phyloP scores from a whole-genome alignment of 176 grass and related monocot species.

The Bonia amplexicaulis region DNA sequence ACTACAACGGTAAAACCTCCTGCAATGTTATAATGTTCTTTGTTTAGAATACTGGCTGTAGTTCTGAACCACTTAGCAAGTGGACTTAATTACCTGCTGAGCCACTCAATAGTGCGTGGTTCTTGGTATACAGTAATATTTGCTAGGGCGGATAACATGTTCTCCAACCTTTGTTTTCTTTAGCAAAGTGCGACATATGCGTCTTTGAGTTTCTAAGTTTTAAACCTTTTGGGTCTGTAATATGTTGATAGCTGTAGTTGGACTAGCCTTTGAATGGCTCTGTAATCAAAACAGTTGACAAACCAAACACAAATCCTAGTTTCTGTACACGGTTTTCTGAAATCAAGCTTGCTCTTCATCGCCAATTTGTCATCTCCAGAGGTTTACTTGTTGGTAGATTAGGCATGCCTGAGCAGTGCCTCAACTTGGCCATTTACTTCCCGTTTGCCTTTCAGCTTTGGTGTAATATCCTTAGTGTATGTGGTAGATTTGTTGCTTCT shows the following conservation, averaged over 20 bases:
- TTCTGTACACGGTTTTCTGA: not conserved
- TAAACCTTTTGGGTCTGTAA: not conserved
- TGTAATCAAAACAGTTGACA: not conserved
- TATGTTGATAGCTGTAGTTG: not conserved
- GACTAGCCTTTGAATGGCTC: not conserved
- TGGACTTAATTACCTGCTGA: not conserved
- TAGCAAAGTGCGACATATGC: not conserved
- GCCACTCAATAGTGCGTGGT: not conserved
- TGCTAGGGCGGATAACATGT: not conserved
- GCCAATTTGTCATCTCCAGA: not conserved
- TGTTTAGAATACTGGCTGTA: not conserved
- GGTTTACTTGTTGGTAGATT: not conserved
- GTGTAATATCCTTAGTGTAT: not conserved
- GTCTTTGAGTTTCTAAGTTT: not conserved
- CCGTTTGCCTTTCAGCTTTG: not conserved
- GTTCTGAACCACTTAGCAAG: not conserved
- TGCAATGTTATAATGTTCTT: not conserved
- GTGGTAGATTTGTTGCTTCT: not conserved
- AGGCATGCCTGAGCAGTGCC: not conserved
- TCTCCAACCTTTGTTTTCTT: not conserved
- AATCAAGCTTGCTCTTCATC: not conserved
- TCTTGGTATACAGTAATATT: not conserved
- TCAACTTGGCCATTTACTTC: not conserved
- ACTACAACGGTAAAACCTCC: not conserved
- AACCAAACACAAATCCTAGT: not conserved